phyloP scores from a whole-genome alignment of 116 monocot genomes.

The Thalassia testudinum region DNA sequence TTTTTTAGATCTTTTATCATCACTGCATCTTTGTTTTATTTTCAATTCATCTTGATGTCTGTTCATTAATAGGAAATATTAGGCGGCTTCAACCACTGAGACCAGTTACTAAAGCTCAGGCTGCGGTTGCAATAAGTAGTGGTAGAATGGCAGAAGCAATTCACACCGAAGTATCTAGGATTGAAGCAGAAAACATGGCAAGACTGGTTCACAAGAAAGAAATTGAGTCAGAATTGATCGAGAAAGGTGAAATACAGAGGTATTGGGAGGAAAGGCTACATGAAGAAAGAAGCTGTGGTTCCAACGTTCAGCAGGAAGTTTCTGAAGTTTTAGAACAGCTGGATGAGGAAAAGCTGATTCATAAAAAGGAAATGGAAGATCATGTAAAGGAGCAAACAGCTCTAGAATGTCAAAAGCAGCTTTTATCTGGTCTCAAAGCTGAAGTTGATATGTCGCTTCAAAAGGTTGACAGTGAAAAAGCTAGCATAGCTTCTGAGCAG shows the following conservation, averaged over 20 bases:
- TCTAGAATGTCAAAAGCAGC: constrained; percentile 41
- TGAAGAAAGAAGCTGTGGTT: constrained; percentile 18
- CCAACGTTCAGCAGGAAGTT: constrained; percentile 22
- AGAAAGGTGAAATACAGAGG: constrained; percentile 50
- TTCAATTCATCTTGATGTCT: no score
- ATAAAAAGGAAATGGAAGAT: constrained; percentile 17
- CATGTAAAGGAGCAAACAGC: constrained; percentile 55
- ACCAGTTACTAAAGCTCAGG: constrained; percentile 83
- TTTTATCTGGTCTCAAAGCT: constrained; percentile 28
- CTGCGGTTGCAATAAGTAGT: constrained; percentile 60
- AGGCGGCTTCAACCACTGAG: constrained; percentile 61
- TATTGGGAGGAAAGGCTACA: constrained; percentile 51
- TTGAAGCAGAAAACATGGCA: constrained; percentile 46
- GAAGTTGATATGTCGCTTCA: constrained; percentile 51
- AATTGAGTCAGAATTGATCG: constrained; percentile 45
- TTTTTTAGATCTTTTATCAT: no score
- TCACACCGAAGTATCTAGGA: constrained; percentile 30
- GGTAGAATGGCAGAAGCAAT: constrained; percentile 47
- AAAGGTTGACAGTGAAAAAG: constrained; percentile 30
- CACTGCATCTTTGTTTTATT: no score
- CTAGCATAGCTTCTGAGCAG: constrained; percentile 21
- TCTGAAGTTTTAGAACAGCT: constrained; percentile 24
- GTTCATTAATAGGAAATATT: constrained; percentile 53
- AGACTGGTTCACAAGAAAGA: constrained; percentile 53
- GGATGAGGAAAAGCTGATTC: constrained; percentile 24